Evolutionary conservation across 306 rosid species (phyloP), one percentile per base, ranked within the genome.

Genomic region (Vigna reflexopilosa): DNA sequence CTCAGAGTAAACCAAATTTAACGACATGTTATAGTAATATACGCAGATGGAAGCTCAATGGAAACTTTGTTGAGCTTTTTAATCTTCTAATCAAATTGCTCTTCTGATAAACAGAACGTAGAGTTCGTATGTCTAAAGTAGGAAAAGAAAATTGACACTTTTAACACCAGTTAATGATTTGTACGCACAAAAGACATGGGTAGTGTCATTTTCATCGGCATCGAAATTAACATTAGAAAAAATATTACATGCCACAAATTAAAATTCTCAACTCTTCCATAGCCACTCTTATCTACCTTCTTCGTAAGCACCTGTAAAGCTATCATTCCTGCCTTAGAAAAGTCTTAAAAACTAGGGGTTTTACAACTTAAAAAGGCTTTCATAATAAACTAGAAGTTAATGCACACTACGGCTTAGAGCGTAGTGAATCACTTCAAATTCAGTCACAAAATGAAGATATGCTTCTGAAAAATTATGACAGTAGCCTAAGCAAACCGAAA

Each of bases 401-500:
- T 13, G 38, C 40, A 28, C 40, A 3, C 19, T 2, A 6, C 10
- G n/a, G 4, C 19, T 26, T 30, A 30, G 19, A 54, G 68, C 32
- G 65, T 1, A n/a, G 67, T 56, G 20, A 28, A 15, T 30, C 13
- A 38, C 38, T 13, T 47, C 62, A 34, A 67, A 4, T 44, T 71
- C 76, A 32, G 7, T 40, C 16, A 13, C 69, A 70, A 61, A 48
- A 51, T 52, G 42, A 42, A 34, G 22, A 44, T 8, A n/a, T 40
- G 17, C 67, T 62, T 81, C 55, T 19, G 54, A 58, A 12, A 62
- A 71, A 67, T 20, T 12, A 45, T 14, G 26, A 61, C 70, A 62
- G 77, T 50, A 68, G 34, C 56, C 28, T 49, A 54, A 63, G 12
- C 51, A 61, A 75, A 70, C 74, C 22, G 28, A 16, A 61, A 48